Percentiles rank a stretch among this genome's conserved stretches.
phyloP scores from a whole-genome alignment of 805 yeast species.

The Candida verbasci region DNA sequence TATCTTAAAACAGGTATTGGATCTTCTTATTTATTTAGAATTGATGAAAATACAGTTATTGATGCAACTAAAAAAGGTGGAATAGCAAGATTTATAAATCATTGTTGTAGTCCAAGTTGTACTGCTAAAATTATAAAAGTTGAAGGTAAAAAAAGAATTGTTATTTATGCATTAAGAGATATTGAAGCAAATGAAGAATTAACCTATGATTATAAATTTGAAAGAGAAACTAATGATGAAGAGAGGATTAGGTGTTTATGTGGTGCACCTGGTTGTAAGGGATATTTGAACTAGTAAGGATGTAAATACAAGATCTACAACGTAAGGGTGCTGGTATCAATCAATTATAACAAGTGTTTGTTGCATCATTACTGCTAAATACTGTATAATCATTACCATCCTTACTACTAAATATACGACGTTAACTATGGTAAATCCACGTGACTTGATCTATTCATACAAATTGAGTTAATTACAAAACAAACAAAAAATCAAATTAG shows the following conservation, averaged over 20 bases:
- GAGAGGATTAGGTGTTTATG: constrained; percentile 89
- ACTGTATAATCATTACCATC: no score
- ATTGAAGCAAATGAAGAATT: constrained; percentile 86
- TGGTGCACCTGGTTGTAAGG: constrained; percentile 94
- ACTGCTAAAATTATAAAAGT: constrained; percentile 95
- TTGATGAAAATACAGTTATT: constrained; percentile 90
- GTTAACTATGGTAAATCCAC: no score
- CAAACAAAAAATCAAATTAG: constrained; percentile 7
- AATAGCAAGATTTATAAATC: constrained; percentile 93
- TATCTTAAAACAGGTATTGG: constrained; percentile 91
- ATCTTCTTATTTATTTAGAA: constrained; percentile 85
- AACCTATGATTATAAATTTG: constrained; percentile 95
- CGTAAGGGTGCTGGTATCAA: no score
- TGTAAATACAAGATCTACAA: no score
- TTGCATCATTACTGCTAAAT: no score
- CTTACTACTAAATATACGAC: no score
- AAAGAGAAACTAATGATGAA: constrained; percentile 81
- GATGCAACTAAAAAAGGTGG: constrained; percentile 98
- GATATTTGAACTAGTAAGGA: constrained; percentile 81
- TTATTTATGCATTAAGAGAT: constrained; percentile 87
- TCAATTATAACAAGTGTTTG: no score
- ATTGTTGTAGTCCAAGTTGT: constrained; percentile 96
- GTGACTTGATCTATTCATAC: constrained; percentile 1
- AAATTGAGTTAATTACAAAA: constrained; percentile 5
- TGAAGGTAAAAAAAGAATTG: constrained; percentile 90